Evolutionary conservation across 1,284 basidiomycete species (phyloP).

Genomic region (Cryptococcus sp.): DNA sequence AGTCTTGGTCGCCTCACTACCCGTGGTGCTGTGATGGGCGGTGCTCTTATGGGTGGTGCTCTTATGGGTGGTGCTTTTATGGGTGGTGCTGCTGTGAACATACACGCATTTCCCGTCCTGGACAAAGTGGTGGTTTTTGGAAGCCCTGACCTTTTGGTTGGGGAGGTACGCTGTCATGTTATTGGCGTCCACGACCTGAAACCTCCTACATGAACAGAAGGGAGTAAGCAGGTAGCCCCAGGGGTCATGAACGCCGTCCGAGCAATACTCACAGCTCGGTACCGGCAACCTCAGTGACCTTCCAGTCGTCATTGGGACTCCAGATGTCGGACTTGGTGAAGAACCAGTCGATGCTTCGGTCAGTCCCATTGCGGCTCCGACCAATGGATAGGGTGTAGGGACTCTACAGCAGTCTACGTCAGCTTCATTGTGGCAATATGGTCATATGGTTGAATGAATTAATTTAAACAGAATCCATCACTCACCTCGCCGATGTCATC

Average conservation of each 20-base stretch:
- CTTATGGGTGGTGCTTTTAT: not conserved
- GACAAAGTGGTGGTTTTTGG: not conserved
- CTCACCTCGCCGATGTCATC: no score
- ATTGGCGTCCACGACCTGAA: constrained; percentile 9
- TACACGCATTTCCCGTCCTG: not conserved
- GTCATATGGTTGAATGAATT: no score
- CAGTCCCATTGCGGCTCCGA: no score
- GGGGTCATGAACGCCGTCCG: not conserved
- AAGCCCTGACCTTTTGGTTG: constrained; percentile 6
- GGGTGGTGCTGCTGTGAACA: not conserved
- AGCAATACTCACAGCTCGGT: constrained; percentile 8
- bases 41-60: no score
- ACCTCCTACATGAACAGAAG: constrained; percentile 1
- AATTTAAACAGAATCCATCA: no score
- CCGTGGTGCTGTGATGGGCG: no score
- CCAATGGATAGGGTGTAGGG: no score
- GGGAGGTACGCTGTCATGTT: constrained; percentile 11
- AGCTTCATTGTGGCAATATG: no score
- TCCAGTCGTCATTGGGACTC: not conserved
- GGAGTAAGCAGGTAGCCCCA: not conserved
- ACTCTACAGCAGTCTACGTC: no score
- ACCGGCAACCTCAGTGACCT: constrained; percentile 3
- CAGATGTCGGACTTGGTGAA: not conserved
- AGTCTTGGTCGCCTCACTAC: not conserved
- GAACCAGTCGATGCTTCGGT: no score